These are phyloP conservation scores for Pseudogymnoascus sp. DNA, from an alignment of 2,329 filamentous ascomycete species.

Conservation along the genomic window DNA sequence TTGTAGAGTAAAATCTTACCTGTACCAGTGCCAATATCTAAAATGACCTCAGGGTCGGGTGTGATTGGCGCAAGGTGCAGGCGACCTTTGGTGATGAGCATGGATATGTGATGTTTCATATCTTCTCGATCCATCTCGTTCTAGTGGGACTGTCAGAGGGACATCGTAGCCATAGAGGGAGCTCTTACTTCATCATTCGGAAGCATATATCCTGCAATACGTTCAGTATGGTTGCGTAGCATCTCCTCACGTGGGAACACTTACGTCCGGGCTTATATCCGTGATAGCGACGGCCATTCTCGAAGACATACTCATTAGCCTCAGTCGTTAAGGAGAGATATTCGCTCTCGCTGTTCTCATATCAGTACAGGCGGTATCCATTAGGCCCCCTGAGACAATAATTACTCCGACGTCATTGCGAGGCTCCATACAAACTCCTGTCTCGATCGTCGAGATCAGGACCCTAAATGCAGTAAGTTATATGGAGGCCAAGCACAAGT, in stretches of 20 bases:
- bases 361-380: not conserved
- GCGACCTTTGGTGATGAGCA: slow-evolving; percentile 10
- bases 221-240: not conserved
- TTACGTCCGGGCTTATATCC: slow-evolving; percentile 11
- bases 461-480: not conserved
- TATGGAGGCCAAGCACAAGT: not conserved
- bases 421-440: slow-evolving; percentile 1
- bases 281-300: slow-evolving; percentile 13
- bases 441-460: not conserved
- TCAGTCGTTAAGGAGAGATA: not conserved
- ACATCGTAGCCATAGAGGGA: slow-evolving; percentile 14
- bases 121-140: slow-evolving; percentile 14
- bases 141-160: slow-evolving; percentile 9
- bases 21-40: slow-evolving; percentile 15
- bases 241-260: not conserved
- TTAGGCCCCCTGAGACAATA: not conserved
- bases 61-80: slow-evolving; percentile 2
- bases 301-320: not conserved
- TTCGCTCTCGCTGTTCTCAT: not conserved
- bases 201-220: not conserved
- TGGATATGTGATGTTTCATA: slow-evolving; percentile 13
- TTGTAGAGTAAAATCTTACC: not conserved
- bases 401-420: not conserved
- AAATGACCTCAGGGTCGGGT: slow-evolving; percentile 1
- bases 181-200: not conserved